Conservation (phyloP, 306 rosid species). For the Geum urbanum region DNA sequence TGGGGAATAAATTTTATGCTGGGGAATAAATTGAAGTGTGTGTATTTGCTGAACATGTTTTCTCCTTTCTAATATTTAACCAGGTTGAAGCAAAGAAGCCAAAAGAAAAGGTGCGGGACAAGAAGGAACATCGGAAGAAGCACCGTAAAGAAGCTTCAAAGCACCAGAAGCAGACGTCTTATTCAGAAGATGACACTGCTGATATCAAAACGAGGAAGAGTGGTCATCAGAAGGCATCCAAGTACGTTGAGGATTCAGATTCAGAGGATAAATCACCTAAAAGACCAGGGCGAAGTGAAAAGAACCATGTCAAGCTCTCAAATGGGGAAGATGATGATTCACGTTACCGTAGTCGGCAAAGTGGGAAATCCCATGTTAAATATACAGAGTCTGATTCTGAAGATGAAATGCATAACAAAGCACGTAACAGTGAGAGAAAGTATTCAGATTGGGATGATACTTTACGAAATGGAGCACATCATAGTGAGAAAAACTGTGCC, state of each 20-base stretch:
- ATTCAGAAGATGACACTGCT: constrained; percentile 46
- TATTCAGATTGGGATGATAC: background rate
- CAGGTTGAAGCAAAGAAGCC: constrained; percentile 47
- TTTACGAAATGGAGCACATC: background rate
- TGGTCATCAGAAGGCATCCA: constrained; percentile 22
- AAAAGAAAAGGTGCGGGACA: constrained; percentile 40
- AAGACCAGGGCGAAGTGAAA: constrained; percentile 3
- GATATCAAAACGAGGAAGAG: constrained; percentile 43
- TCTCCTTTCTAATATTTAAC: background rate
- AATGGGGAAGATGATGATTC: constrained; percentile 22
- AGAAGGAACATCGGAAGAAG: constrained; percentile 56
- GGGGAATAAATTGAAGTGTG: background rate
- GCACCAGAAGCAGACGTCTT: constrained; percentile 31
- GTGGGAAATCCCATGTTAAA: background rate
- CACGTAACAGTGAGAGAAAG: constrained; percentile 3
- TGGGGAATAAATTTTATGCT: background rate
- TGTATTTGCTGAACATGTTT: constrained; percentile 6
- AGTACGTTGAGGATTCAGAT: constrained; percentile 28
- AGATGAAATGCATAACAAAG: background rate
- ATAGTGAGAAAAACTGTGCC: background rate
- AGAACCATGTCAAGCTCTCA: constrained; percentile 12
- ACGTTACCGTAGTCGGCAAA: background rate
- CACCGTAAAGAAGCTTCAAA: constrained; percentile 54
- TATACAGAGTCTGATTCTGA: background rate
- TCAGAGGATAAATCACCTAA: constrained; percentile 21